Evolutionary conservation across 2,329 filamentous ascomycete genomes (phyloP), one percentile per base, ranked within the genome.

Genomic region (Talaromyces marneffei): DNA sequence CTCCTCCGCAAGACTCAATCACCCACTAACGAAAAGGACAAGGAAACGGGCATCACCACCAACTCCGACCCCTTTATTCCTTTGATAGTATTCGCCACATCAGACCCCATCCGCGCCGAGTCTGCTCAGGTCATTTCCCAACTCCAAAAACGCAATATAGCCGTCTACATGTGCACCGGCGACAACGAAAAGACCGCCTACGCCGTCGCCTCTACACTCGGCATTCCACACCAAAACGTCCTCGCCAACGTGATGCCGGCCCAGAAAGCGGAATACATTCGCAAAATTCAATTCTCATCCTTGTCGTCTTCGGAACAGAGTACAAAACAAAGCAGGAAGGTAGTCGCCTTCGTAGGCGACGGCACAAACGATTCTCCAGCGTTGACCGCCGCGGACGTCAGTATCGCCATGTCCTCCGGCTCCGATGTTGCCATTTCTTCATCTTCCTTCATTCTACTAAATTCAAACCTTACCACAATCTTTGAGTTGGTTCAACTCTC

Each of bases 101-200:
- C 92, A 0, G 92, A 97, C 66, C 86, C 90, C 1, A 84, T 96
- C 65, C 88, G 92, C 2, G 83, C 85, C 0, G 90, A 95, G 74
- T 87, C 91, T 0, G 74, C 77, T 1, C 70, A 78, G 7, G 85
- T 93, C 18, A 83, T 96, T 62, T 74, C 77, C 6, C 80, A 86
- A 1, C 83, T 96, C 0, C 82, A 84, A 46, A 74, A 81, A 4
- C 83, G 83, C 16, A 86, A 88, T 20, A 87, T 89, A 52, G 84
- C 87, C 33, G 89, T 96, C 3, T 96, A 88, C 86, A 95, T 97
- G 91, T 86, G 96, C 39, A 95, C 91, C 0, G 92, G 92, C 31
- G 92, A 97, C 78, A 96, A 96, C 70, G 78, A 80, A n/a, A 86
- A 80, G n/a, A 97, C 92, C 0, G 92, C 92, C 2, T 80, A 83